A percentile compares a stretch with the other conserved stretches of the same genome.
Evolutionary conservation across 2,329 filamentous ascomycete species (phyloP).

Genomic region (Aspergillus fumigatus): DNA sequence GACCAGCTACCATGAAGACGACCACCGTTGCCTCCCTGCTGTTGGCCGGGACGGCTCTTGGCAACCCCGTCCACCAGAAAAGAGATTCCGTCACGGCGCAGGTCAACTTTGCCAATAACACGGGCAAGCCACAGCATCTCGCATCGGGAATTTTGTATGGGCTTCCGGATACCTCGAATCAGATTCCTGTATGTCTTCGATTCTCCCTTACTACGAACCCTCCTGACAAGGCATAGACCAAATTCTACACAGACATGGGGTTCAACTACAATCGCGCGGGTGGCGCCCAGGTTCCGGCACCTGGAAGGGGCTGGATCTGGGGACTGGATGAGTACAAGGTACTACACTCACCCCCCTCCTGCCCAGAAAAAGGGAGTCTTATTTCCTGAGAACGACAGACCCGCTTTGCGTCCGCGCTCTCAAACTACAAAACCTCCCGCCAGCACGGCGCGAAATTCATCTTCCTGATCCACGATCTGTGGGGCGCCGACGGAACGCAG

Average conservation of each 20-base stretch:
- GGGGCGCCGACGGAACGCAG: constrained; percentile 4
- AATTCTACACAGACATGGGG: constrained; percentile 4
- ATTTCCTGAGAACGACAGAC: neutral
- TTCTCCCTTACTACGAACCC: neutral
- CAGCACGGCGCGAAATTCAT: neutral
- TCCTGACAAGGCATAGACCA: neutral
- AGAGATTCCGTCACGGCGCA: neutral
- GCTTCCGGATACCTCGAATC: neutral
- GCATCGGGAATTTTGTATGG: neutral
- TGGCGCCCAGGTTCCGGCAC: constrained; percentile 15
- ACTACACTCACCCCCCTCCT: neutral
- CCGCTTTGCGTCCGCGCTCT: neutral
- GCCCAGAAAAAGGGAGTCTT: neutral
- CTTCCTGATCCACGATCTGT: constrained; percentile 7
- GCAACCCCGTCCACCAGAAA: neutral
- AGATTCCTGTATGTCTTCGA: neutral
- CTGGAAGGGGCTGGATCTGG: constrained; percentile 35
- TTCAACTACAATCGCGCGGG: constrained; percentile 8
- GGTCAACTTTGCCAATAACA: neutral
- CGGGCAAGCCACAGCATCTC: neutral
- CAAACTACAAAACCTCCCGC: neutral
- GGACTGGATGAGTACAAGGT: constrained; percentile 23
- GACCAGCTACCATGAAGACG: neutral
- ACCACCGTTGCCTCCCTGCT: neutral
- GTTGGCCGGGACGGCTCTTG: neutral